Evolutionary conservation across 345 rosid species (phyloP).

Genomic region (Citrus reticulata): DNA sequence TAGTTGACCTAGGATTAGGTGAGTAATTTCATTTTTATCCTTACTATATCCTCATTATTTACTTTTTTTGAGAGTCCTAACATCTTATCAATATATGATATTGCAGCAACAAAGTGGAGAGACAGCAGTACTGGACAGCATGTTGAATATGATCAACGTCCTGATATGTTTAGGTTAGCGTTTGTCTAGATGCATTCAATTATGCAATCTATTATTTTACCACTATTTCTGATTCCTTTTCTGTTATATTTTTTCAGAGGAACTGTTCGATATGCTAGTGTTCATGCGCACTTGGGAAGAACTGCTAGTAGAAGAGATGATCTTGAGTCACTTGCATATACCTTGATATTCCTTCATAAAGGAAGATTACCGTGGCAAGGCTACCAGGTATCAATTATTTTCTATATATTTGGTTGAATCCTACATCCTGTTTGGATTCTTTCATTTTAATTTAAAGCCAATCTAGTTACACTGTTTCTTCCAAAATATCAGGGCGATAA

Average conservation of each 20-base stretch:
- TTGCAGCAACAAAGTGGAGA: constrained; percentile 92
- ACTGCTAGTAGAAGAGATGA: constrained; percentile 98
- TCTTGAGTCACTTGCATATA: constrained; percentile 96
- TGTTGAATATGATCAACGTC: constrained; percentile 98
- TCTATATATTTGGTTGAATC: constrained; percentile 3
- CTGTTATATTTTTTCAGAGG: constrained; percentile 51
- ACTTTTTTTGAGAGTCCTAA: constrained; percentile 10
- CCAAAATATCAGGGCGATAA: constrained; percentile 75
- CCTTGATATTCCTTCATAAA: constrained; percentile 83
- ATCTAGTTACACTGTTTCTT: neutral
- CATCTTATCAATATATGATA: constrained; percentile 7
- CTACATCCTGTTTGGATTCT: neutral
- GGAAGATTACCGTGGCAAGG: constrained; percentile 99
- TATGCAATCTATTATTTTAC: neutral
- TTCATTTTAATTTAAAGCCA: neutral
- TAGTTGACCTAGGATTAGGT: constrained; percentile 95
- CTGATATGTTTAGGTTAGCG: constrained; percentile 91
- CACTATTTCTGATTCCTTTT: constrained; percentile 1
- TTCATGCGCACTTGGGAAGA: constrained; percentile 96
- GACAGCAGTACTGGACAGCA: constrained; percentile 72
- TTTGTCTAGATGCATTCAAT: constrained; percentile 2
- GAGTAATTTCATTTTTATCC: constrained; percentile 13
- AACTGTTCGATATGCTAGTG: constrained; percentile 97
- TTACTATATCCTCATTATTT: neutral
- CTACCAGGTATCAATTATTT: constrained; percentile 58